These are phyloP conservation scores for Aegilops longissima DNA, from an alignment of 176 grass and related monocot species.

Conservation along the genomic window DNA sequence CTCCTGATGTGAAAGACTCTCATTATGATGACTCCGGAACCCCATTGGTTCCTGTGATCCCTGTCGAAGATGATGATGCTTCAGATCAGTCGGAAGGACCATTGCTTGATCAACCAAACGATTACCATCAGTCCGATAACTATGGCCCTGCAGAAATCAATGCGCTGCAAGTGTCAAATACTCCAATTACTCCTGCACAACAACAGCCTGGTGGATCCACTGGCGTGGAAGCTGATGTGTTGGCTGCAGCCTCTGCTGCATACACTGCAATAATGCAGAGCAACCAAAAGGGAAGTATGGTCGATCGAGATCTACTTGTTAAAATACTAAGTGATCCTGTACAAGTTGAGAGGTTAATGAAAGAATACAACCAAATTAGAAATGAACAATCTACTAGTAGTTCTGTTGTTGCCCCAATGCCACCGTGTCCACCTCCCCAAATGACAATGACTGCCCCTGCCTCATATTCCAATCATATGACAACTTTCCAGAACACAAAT, in stretches of 20 bases:
- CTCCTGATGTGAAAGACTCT: slow-evolving; percentile 57
- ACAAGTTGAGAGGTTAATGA: slow-evolving; percentile 70
- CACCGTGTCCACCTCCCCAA: slow-evolving; percentile 26
- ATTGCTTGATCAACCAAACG: slow-evolving; percentile 8
- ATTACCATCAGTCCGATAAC: slow-evolving; percentile 36
- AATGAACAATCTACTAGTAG: slow-evolving; percentile 43
- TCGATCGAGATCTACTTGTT: slow-evolving; percentile 81
- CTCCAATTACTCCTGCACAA: slow-evolving; percentile 11
- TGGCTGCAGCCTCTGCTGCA: slow-evolving; percentile 78
- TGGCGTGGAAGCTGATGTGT: slow-evolving; percentile 50
- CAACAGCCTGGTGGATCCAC: slow-evolving; percentile 22
- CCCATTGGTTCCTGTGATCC: slow-evolving; percentile 61
- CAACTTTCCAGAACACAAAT: slow-evolving; percentile 32
- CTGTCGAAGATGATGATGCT: slow-evolving; percentile 85
- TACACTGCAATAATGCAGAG: slow-evolving; percentile 87
- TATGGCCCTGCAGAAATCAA: slow-evolving; percentile 6
- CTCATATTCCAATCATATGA: slow-evolving; percentile 27
- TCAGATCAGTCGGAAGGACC: slow-evolving; percentile 59
- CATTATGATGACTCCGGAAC: slow-evolving; percentile 64
- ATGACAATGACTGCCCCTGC: not conserved
- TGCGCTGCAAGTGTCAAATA: slow-evolving; percentile 18
- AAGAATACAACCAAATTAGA: slow-evolving; percentile 52
- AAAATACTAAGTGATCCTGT: slow-evolving; percentile 87
- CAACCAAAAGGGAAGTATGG: slow-evolving; percentile 68
- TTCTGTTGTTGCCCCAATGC: slow-evolving; percentile 34